Evolutionary conservation across 352 stramenopile genomes (phyloP), one percentile per base, ranked within the genome.

Genomic region (Pythium pyrilobum): DNA sequence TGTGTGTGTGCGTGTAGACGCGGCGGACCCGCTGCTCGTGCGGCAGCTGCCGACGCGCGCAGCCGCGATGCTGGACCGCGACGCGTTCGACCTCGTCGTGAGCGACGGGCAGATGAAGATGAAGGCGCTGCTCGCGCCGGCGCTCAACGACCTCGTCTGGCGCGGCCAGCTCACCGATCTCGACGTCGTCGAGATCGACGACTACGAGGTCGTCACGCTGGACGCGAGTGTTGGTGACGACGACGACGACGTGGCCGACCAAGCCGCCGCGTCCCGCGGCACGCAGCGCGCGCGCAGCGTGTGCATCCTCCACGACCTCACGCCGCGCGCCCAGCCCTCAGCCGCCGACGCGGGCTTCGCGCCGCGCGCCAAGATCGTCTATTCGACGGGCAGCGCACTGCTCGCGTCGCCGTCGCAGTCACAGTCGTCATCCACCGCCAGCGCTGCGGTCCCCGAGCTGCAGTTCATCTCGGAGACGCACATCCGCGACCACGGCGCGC

Each of bases 61-160:
- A 11, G 28, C 36, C 2, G 16, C 43, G 2, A 28, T 21, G 1
- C 39, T 62, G 28, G 54, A 70, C 4, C 54, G 48, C 28, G 66
- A 87, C 44, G 67, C 77, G 13, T 87, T 86, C 33, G 80, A 90
- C 49, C 32, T 87, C 34, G 42, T 90, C 13, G 28, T 90, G 45
- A 90, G 74, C 52, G 80, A 90, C 38, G 80, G 75, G 0, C 48
- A 41, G 13, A 49, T 70, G 41, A 85, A 84, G 52, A 65, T 69
- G 31, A 87, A 85, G 60, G 71, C 65, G 20, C 12, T 87, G 12
- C 44, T 87, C 36, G 56, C 59, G 2, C 66, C 73, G 4, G 38
- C 49, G 20, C 52, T 74, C 20, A 67, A 85, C 48, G 12, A 57
- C 16, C 48, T 82, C 5, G 56, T 88, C 12, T 85, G 75, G 66